Conservation (phyloP, 1,139 yeast genomes). For the Nakaseomyces delphensis region DNA sequence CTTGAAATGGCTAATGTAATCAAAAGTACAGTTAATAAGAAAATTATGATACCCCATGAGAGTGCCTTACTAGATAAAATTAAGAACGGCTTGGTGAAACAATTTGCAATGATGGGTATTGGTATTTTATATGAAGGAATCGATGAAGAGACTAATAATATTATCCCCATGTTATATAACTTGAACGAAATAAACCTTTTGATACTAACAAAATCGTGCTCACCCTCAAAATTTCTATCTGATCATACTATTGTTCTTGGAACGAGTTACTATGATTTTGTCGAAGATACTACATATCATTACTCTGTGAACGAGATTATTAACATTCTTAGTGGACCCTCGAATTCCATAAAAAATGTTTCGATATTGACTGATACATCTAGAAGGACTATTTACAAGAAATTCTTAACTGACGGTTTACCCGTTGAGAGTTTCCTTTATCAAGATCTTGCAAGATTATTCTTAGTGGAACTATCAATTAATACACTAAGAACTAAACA, state of each 20-base stretch:
- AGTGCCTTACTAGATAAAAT: constrained; percentile 32
- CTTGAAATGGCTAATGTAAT: neutral
- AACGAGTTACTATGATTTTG: constrained; percentile 65
- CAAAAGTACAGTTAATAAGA: neutral
- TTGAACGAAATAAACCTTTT: constrained; percentile 45
- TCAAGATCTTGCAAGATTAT: constrained; percentile 50
- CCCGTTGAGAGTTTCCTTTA: constrained; percentile 78
- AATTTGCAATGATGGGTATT: constrained; percentile 45
- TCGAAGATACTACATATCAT: constrained; percentile 60
- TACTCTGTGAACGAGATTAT: constrained; percentile 57
- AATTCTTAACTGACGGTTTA: constrained; percentile 63
- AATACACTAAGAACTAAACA: constrained; percentile 62
- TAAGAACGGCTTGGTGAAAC: constrained; percentile 32
- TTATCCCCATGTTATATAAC: constrained; percentile 47
- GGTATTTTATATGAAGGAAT: constrained; percentile 58
- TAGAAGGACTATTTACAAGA: constrained; percentile 55
- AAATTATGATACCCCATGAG: neutral
- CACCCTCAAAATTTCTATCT: constrained; percentile 45
- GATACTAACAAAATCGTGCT: constrained; percentile 51
- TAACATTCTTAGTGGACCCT: constrained; percentile 54
- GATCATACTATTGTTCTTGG: constrained; percentile 55
- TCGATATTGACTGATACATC: constrained; percentile 50
- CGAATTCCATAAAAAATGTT: constrained; percentile 35
- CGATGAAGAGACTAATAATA: constrained; percentile 43
- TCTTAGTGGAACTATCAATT: constrained; percentile 63